A percentile compares a stretch with the other conserved stretches of the same genome.
These are phyloP conservation scores for Yarrowia bubula DNA, from an alignment of 805 yeast genomes.

Conservation along the genomic window DNA sequence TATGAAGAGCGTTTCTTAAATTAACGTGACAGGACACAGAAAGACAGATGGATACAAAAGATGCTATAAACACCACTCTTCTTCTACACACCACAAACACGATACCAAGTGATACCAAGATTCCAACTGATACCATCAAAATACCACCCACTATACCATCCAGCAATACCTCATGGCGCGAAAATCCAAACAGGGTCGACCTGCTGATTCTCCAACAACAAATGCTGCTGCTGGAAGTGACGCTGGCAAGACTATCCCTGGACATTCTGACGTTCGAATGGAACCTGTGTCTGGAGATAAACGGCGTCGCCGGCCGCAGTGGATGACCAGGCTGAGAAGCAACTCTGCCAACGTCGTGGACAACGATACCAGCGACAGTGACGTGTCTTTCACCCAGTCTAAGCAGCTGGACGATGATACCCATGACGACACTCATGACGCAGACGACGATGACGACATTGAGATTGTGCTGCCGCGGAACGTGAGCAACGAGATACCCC, in stretches of 20 bases:
- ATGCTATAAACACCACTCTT: neutral
- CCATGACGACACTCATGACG: slow-evolving; percentile 23
- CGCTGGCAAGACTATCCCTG: slow-evolving; percentile 20
- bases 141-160: neutral
- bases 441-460: slow-evolving; percentile 10
- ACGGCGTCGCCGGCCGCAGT: slow-evolving; percentile 22
- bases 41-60: neutral
- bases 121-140: neutral
- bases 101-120: neutral
- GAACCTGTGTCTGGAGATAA: slow-evolving; percentile 19
- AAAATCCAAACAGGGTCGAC: slow-evolving; percentile 1
- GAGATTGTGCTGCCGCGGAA: slow-evolving; percentile 11
- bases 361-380: slow-evolving; percentile 8
- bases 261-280: slow-evolving; percentile 21
- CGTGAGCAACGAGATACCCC: slow-evolving; percentile 21
- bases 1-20: neutral
- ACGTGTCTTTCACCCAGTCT: neutral
- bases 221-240: slow-evolving; percentile 19
- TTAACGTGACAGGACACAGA: neutral
- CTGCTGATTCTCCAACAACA: slow-evolving; percentile 15
- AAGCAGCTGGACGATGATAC: slow-evolving; percentile 7
- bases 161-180: neutral
- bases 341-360: slow-evolving; percentile 10
- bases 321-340: slow-evolving; percentile 16
- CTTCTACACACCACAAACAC: neutral